These are phyloP conservation scores for Epichloe elymi DNA, from an alignment of 2,329 filamentous ascomycete genomes.

Conservation along the genomic window DNA sequence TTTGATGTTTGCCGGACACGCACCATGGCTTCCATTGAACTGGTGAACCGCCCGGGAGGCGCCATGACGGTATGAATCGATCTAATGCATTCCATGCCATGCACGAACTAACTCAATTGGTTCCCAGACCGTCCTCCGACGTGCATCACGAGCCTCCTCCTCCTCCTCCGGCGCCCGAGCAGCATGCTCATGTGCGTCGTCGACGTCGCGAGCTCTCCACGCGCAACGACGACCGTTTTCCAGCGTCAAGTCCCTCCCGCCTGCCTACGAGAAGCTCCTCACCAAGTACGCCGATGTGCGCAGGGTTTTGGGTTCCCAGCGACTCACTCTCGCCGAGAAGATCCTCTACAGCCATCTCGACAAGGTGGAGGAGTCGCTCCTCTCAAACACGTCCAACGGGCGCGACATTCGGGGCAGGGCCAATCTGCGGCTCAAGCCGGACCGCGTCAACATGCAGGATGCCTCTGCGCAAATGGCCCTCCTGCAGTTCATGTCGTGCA, in stretches of 20 bases:
- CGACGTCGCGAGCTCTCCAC: slow-evolving; percentile 4
- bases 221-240: slow-evolving; percentile 23
- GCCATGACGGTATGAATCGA: slow-evolving; percentile 28
- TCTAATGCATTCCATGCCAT: no score
- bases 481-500: slow-evolving; percentile 96
- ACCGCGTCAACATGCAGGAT: slow-evolving; percentile 98
- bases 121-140: slow-evolving; percentile 25
- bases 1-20: background rate
- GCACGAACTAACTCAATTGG: background rate
- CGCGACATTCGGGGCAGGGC: slow-evolving; percentile 72
- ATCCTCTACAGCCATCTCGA: slow-evolving; percentile 94
- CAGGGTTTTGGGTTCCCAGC: slow-evolving; percentile 51
- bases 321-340: slow-evolving; percentile 88
- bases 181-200: background rate
- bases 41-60: slow-evolving; percentile 34
- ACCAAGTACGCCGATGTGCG: slow-evolving; percentile 63
- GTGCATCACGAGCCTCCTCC: slow-evolving; percentile 12
- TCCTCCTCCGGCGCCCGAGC: slow-evolving; percentile 16
- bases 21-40: slow-evolving; percentile 37
- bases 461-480: slow-evolving; percentile 97
- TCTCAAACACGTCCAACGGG: slow-evolving; percentile 73
- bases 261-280: slow-evolving; percentile 73
- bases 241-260: slow-evolving; percentile 33
- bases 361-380: slow-evolving; percentile 75
- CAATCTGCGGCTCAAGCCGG: slow-evolving; percentile 92